Evolutionary conservation across 2,329 filamentous ascomycete genomes (phyloP).

Genomic region (Intubia oerlemansii): DNA sequence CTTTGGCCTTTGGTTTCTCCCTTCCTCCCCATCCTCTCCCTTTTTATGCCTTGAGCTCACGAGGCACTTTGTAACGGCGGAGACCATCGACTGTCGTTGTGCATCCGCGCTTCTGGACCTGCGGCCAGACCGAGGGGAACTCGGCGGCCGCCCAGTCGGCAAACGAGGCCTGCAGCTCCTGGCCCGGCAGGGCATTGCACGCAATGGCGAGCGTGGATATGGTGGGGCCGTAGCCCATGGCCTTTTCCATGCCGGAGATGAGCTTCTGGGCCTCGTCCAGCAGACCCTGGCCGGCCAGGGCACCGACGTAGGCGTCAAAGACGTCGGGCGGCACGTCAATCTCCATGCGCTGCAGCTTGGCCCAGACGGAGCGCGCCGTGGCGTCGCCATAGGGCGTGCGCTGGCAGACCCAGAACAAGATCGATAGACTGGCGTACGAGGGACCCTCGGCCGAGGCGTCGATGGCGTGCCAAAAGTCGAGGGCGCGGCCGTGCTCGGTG

Average conservation of each 20-base stretch:
- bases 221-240: constrained; percentile 48
- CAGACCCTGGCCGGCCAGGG: constrained; percentile 50
- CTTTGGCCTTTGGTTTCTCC: background rate
- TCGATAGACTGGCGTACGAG: constrained; percentile 56
- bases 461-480: constrained; percentile 72
- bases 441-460: constrained; percentile 71
- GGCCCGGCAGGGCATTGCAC: constrained; percentile 51
- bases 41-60: constrained; percentile 12
- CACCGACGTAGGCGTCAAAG: constrained; percentile 57
- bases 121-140: constrained; percentile 48
- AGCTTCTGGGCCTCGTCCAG: constrained; percentile 45
- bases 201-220: constrained; percentile 43
- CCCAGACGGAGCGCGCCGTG: constrained; percentile 48
- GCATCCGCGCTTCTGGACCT: constrained; percentile 34
- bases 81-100: constrained; percentile 21
- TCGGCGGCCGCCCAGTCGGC: constrained; percentile 50
- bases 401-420: constrained; percentile 65
- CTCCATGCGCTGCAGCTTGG: constrained; percentile 49
- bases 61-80: constrained; percentile 25
- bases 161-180: constrained; percentile 44
- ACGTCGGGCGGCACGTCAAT: constrained; percentile 55
- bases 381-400: constrained; percentile 32
- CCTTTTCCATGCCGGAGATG: constrained; percentile 43
- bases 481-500: constrained; percentile 40
- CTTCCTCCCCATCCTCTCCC: background rate